A percentile compares a stretch with the other conserved stretches of the same genome.
These are phyloP conservation scores for Obba rivulosa DNA, from an alignment of 768 basidiomycete genomes.

Conservation along the genomic window DNA sequence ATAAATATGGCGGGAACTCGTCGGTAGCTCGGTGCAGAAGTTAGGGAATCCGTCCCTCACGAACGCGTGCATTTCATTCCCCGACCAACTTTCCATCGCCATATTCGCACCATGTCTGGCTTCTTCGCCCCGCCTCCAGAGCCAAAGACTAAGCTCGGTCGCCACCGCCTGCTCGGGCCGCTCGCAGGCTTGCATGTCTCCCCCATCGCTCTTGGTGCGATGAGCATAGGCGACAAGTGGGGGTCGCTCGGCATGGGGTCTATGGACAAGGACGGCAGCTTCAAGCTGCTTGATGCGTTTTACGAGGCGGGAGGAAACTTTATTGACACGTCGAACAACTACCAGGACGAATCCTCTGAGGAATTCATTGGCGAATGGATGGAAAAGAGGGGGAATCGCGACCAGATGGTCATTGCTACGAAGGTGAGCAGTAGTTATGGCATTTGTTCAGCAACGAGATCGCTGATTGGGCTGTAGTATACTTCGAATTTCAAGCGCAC, in stretches of 20 bases:
- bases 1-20: no score
- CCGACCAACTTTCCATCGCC: no score
- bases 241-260: conserved; percentile 19
- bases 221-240: conserved; percentile 36
- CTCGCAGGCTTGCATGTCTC: conserved; percentile 33
- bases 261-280: conserved; percentile 30
- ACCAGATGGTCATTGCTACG: conserved; percentile 41
- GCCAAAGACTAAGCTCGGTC: conserved; percentile 21
- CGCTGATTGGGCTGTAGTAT: conserved; percentile 9
- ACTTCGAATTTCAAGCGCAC: conserved; percentile 21
- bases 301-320: conserved; percentile 31
- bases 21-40: no score
- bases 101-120: no score
- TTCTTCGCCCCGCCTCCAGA: conserved; percentile 4
- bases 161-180: conserved; percentile 28
- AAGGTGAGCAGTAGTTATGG: conserved; percentile 25
- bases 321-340: conserved; percentile 32
- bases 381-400: conserved; percentile 31
- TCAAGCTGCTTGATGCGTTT: conserved; percentile 21
- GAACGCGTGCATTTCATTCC: no score
- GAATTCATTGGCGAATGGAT: conserved; percentile 44
- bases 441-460: neutral
- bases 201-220: conserved; percentile 32
- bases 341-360: conserved; percentile 30
- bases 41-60: no score